phyloP scores from a whole-genome alignment of 345 rosid genomes.

The Salix suchowensis region DNA sequence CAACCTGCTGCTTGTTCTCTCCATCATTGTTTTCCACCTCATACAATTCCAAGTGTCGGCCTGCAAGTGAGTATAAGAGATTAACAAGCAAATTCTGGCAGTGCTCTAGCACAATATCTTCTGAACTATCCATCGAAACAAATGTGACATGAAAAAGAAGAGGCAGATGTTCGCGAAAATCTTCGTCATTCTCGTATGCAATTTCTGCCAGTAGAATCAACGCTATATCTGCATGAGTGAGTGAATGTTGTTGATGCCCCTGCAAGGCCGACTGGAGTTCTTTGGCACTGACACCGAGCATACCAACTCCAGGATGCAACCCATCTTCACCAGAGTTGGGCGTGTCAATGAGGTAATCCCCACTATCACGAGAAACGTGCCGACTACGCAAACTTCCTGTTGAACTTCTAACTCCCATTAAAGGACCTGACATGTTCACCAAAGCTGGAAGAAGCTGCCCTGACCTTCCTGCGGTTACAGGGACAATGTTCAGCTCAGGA shows the following conservation, averaged over 20 bases:
- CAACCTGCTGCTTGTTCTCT: constrained; percentile 96
- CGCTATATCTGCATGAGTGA: constrained; percentile 98
- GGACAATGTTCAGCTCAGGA: constrained; percentile 76
- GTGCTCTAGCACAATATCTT: constrained; percentile 95
- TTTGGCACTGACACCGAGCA: constrained; percentile 80
- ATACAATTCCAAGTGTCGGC: constrained; percentile 94
- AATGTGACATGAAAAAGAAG: constrained; percentile 96
- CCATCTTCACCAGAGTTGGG: constrained; percentile 93
- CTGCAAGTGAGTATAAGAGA: constrained; percentile 92
- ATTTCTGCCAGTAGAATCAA: constrained; percentile 93
- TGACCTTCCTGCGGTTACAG: constrained; percentile 80
- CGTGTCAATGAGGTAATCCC: constrained; percentile 89
- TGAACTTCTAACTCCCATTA: constrained; percentile 88
- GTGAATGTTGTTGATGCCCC: constrained; percentile 97
- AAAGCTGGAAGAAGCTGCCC: constrained; percentile 85
- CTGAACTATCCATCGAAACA: constrained; percentile 99
- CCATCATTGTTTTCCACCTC: constrained; percentile 95
- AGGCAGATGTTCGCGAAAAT: constrained; percentile 96
- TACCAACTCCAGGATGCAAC: constrained; percentile 64
- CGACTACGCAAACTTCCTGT: constrained; percentile 95
- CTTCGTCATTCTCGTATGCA: constrained; percentile 98
- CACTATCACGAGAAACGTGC: constrained; percentile 95
- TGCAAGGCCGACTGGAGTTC: constrained; percentile 98
- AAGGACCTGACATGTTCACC: constrained; percentile 95
- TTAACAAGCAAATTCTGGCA: constrained; percentile 98